A percentile compares a stretch with the other conserved stretches of the same genome.
Conservation (phyloP, 768 basidiomycete genomes). For the Pholiota conissans region DNA sequence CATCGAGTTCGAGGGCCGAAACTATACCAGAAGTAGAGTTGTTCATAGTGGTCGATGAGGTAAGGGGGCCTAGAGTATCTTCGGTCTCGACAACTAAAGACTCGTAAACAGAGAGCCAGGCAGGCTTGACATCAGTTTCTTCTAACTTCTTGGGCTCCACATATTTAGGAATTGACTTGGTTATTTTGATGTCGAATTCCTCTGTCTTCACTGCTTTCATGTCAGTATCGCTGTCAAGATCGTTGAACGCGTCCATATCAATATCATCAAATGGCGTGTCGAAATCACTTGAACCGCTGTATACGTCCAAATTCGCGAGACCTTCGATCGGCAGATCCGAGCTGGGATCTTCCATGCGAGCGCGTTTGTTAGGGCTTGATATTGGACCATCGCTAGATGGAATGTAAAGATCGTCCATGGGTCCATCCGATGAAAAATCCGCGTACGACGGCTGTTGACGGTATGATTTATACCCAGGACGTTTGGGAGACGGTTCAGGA, state of each 20-base stretch:
- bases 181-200: constrained; percentile 24
- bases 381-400: constrained; percentile 58
- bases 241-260: constrained; percentile 62
- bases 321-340: constrained; percentile 58
- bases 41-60: constrained; percentile 30
- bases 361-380: constrained; percentile 73
- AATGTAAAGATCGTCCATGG: constrained; percentile 30
- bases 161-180: constrained; percentile 15
- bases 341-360: constrained; percentile 41
- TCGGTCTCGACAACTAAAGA: constrained; percentile 61
- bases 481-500: constrained; percentile 37
- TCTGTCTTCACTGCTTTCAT: constrained; percentile 35
- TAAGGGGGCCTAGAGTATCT: constrained; percentile 56
- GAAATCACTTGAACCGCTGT: constrained; percentile 48
- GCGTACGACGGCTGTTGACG: constrained; percentile 31
- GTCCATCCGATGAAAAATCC: constrained; percentile 51
- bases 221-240: constrained; percentile 54
- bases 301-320: constrained; percentile 59
- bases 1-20: constrained; percentile 78
- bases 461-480: constrained; percentile 28
- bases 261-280: constrained; percentile 52
- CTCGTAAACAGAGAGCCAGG: constrained; percentile 78
- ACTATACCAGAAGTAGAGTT: constrained; percentile 40
- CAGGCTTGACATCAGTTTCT: constrained; percentile 47
- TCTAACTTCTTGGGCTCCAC: constrained; percentile 33